These are phyloP conservation scores for Rhodotorula sphaerocarpa DNA, from an alignment of 768 basidiomycete species.

Conservation along the genomic window DNA sequence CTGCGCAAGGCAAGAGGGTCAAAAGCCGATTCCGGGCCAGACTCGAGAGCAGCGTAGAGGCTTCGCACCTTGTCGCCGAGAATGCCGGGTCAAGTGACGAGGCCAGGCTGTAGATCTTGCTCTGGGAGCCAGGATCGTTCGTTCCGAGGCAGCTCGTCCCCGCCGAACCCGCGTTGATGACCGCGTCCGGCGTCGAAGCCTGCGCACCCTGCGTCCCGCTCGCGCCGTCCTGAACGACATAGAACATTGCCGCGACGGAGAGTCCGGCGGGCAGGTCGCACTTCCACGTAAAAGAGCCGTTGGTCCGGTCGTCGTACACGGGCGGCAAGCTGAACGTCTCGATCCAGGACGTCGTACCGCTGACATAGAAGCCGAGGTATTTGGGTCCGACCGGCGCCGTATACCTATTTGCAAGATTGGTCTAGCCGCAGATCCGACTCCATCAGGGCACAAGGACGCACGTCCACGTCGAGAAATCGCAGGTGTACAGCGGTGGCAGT, in stretches of 20 bases:
- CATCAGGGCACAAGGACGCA: background rate
- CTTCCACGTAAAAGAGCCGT: constrained; percentile 3
- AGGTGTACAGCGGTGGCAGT: constrained; percentile 9
- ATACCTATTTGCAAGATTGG: background rate
- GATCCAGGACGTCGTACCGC: background rate
- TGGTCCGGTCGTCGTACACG: constrained; percentile 2
- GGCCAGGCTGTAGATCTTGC: background rate
- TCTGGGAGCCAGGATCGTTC: background rate
- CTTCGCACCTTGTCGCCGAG: background rate
- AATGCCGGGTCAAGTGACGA: constrained; percentile 7
- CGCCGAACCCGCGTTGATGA: constrained; percentile 4
- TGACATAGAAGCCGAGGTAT: constrained; percentile 4
- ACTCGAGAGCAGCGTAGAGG: background rate
- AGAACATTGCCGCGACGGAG: constrained; percentile 2
- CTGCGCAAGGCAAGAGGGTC: background rate
- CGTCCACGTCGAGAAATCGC: constrained; percentile 2
- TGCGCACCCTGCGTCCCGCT: background rate
- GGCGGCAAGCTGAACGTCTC: constrained; percentile 2
- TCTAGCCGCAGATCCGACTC: no score
- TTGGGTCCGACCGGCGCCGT: background rate
- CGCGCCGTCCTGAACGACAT: constrained; percentile 2
- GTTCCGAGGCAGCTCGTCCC: background rate
- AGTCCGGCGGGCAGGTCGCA: constrained; percentile 1
- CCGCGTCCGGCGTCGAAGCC: constrained; percentile 5
- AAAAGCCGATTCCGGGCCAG: background rate